Evolutionary conservation across 1,139 yeast genomes (phyloP), one percentile per base, ranked within the genome.

Genomic region (Spathaspora jeffriesii): DNA sequence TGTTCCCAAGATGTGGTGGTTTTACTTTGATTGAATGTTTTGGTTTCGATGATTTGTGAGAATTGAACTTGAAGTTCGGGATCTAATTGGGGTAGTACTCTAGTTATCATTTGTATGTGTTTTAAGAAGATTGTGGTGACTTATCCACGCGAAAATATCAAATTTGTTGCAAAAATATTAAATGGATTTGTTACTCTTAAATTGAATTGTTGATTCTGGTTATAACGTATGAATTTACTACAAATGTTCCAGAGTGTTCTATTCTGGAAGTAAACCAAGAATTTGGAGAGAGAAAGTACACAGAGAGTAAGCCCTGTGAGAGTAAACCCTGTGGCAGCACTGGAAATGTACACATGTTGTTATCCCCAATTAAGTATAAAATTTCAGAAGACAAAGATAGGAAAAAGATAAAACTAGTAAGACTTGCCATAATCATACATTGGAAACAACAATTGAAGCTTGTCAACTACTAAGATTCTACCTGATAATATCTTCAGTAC

Each of bases 41-140:
- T 50, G 37, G 43, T 45, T 11, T 41, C 40, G 18, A 50, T 39
- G 28, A 50, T 46, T 3, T 13, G 30, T 5, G 38, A 21, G 21
- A 54, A 37, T 17, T 40, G 40, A 14, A 8, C 18, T 15, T 39
- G 27, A 21, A 54, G 44, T 41, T 49, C 53, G 3, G 45, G 22
- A 22, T 50, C 53, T 34, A 54, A 38, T 9, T 42, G 42, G 7
- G 53, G 52, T n/a, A 53, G 28, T n/a, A 14, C 17, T 38, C 41
- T 25, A n/a, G 41, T 21, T 15, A 38, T 38, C 30, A 25, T 38
- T n/a, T 15, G 9, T n/a, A 6, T 21, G 41, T 38, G 28, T 18
- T 4, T 5, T 25, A 25, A 17, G n/a, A 14, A 6, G 23, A 23
- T 3, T 15, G 14, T 37, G 27, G 9, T 11, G 37, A 3, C n/a